Conservation (phyloP, 2,329 filamentous ascomycete species). For the Ceratocystis harringtonii region DNA sequence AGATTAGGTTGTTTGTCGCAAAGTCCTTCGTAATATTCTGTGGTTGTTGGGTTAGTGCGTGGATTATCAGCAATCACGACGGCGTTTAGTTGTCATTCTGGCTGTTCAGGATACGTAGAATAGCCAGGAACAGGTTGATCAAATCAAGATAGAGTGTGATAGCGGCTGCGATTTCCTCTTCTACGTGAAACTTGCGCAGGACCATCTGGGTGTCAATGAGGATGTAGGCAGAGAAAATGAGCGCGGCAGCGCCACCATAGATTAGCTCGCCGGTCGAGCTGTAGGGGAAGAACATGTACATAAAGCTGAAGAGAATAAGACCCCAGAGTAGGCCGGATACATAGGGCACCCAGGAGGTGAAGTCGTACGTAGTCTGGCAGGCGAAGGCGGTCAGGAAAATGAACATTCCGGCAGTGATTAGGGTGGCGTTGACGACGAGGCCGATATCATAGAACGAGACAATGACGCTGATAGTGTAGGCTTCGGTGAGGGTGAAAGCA, state of each 20-base stretch:
- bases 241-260: constrained; percentile 65
- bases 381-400: constrained; percentile 72
- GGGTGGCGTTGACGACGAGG: constrained; percentile 77
- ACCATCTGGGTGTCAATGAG: constrained; percentile 92
- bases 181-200: constrained; percentile 89
- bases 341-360: constrained; percentile 93
- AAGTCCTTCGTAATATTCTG: too few species aligned
- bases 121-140: constrained; percentile 92
- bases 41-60: too few species aligned
- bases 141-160: constrained; percentile 94
- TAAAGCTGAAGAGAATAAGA: constrained; percentile 81
- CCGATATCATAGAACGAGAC: constrained; percentile 75
- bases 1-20: too few species aligned
- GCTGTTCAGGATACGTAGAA: constrained; percentile 89
- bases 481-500: constrained; percentile 81
- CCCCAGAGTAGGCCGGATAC: constrained; percentile 84
- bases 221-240: constrained; percentile 91
- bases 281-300: constrained; percentile 76
- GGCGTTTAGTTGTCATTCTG: constrained; percentile 69
- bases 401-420: constrained; percentile 76
- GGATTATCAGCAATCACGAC: not conserved
- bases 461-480: constrained; percentile 83
- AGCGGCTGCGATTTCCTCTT: constrained; percentile 91
- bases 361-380: constrained; percentile 96
- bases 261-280: constrained; percentile 69